Evolutionary conservation across 257 asterid species (phyloP).

Genomic region (Apocynum venetum): DNA sequence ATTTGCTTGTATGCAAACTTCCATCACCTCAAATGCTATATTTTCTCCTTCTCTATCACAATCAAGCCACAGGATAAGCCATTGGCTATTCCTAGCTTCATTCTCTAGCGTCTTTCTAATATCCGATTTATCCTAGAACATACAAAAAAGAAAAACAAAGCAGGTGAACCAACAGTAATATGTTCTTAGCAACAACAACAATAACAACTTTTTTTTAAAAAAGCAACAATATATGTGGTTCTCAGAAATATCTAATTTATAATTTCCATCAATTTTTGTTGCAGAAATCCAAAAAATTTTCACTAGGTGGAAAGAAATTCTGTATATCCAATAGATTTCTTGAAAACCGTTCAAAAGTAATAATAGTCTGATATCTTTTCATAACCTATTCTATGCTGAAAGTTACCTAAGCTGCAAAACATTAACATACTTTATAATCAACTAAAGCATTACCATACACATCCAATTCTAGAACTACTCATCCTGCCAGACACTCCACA

Average conservation of each 20-base stretch:
- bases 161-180: neutral
- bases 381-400: neutral
- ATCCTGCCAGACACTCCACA: neutral
- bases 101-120: slow-evolving; percentile 83
- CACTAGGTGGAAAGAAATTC: neutral
- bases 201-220: neutral
- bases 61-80: slow-evolving; percentile 98
- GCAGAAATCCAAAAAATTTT: neutral
- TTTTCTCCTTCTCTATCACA: slow-evolving; percentile 99
- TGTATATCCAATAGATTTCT: neutral
- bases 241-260: neutral
- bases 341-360: neutral
- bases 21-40: slow-evolving; percentile 91
- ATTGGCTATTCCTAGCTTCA: slow-evolving; percentile 86
- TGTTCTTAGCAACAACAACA: neutral
- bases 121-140: slow-evolving; percentile 69
- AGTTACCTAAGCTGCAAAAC: neutral
- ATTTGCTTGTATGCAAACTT: slow-evolving; percentile 76
- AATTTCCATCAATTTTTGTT: neutral
- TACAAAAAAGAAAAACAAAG: slow-evolving; percentile 9
- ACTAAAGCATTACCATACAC: neutral
- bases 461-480: neutral
- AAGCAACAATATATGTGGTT: neutral
- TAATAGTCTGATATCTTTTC: neutral
- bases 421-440: neutral